phyloP scores from a whole-genome alignment of 805 yeast genomes.

The Dipodascopsis uninucleata region DNA sequence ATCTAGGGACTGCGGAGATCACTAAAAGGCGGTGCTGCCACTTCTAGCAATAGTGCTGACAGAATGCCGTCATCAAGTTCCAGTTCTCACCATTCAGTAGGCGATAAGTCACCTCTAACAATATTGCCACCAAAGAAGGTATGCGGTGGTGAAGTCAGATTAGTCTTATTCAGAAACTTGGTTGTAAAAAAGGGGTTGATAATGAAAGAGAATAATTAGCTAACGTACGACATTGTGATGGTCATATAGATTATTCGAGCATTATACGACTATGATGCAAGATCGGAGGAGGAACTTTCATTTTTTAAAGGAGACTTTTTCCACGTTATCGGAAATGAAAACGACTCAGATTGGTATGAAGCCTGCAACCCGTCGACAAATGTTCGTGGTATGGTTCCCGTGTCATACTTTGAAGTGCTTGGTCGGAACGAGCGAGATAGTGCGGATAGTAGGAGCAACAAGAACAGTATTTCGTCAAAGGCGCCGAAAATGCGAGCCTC shows the following conservation, averaged over 20 bases:
- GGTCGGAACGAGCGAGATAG: slow-evolving; percentile 28
- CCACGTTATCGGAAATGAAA: slow-evolving; percentile 60
- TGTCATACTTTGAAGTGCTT: slow-evolving; percentile 74
- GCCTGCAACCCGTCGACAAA: slow-evolving; percentile 83
- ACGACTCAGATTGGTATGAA: slow-evolving; percentile 69
- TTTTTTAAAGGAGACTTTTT: slow-evolving; percentile 85
- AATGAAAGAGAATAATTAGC: too few relatives aligned
- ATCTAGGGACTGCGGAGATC: slow-evolving; percentile 5
- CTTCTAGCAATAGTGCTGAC: too few relatives aligned
- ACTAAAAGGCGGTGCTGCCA: slow-evolving; percentile 4
- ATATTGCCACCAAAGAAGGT: slow-evolving; percentile 11
- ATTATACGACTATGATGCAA: slow-evolving; percentile 68
- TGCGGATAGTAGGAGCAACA: slow-evolving; percentile 12
- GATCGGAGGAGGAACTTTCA: slow-evolving; percentile 73
- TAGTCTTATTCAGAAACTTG: too few relatives aligned
- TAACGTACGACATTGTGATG: slow-evolving; percentile 2
- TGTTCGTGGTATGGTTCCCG: slow-evolving; percentile 82
- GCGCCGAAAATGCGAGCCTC: neutral
- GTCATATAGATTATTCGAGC: slow-evolving; percentile 67
- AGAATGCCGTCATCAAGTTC: slow-evolving; percentile 1
- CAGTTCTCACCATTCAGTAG: slow-evolving; percentile 2
- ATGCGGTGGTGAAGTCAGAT: too few relatives aligned
- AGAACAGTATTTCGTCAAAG: too few relatives aligned
- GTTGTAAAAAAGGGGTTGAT: too few relatives aligned
- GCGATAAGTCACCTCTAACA: slow-evolving; percentile 7